Evolutionary conservation across 306 rosid species (phyloP).

Genomic region (Prunus salicina): DNA sequence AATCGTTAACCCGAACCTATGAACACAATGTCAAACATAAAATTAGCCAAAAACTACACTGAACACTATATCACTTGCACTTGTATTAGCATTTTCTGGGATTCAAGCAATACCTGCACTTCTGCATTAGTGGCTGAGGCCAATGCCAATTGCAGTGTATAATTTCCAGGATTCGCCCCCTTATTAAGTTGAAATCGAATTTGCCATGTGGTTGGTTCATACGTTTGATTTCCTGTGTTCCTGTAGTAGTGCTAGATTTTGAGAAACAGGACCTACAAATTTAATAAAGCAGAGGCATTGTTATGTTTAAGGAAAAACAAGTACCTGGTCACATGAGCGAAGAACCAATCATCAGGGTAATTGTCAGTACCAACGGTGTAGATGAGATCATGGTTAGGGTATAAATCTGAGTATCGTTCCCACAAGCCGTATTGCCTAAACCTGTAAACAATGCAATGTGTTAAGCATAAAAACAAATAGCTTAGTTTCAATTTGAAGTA

Average conservation of each 20-base stretch:
- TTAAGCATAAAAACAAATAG: no score
- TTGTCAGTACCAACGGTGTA: slow-evolving; percentile 24
- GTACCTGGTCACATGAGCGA: slow-evolving; percentile 40
- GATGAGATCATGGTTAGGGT: slow-evolving; percentile 38
- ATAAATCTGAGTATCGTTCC: slow-evolving; percentile 44
- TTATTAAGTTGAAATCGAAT: slow-evolving; percentile 41
- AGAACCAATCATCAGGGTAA: slow-evolving; percentile 43
- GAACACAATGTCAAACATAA: not conserved
- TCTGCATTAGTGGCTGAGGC: slow-evolving; percentile 44
- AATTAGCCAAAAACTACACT: not conserved
- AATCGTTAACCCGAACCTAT: slow-evolving; percentile 61
- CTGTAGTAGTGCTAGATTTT: slow-evolving; percentile 25
- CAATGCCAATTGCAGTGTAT: slow-evolving; percentile 72
- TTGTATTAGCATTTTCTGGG: not conserved
- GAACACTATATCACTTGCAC: not conserved
- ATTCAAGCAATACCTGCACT: not conserved
- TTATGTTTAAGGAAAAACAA: not conserved
- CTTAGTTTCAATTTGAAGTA: not conserved
- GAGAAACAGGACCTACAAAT: not conserved
- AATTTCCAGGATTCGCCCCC: slow-evolving; percentile 20
- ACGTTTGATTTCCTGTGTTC: slow-evolving; percentile 19
- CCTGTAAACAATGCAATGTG: slow-evolving; percentile 17
- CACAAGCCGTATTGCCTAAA: slow-evolving; percentile 64
- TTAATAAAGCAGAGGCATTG: not conserved
- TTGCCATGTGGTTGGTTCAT: slow-evolving; percentile 64